phyloP scores from a whole-genome alignment of 345 rosid genomes.

The Lepidium africanum region DNA sequence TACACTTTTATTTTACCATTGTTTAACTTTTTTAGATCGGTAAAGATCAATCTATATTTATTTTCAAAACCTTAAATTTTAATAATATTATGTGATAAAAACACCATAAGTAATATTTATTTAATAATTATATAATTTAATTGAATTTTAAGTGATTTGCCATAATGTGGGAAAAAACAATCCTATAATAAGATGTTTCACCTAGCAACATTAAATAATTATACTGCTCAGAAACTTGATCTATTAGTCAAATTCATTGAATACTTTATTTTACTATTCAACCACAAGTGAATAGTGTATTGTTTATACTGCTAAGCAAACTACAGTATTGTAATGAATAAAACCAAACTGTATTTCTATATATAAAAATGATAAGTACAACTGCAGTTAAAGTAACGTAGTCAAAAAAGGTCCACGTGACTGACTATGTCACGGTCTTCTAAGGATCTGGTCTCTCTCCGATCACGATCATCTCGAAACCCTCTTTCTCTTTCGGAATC shows the following conservation, averaged over 20 bases:
- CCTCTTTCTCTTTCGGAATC: slow-evolving; percentile 9
- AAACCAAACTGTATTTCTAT: neutral
- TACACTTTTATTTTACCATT: too few species aligned
- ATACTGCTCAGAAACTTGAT: neutral
- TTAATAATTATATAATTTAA: neutral
- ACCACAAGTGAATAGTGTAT: neutral
- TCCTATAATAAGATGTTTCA: neutral
- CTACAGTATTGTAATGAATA: neutral
- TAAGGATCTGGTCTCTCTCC: slow-evolving; percentile 28
- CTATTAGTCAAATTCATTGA: neutral
- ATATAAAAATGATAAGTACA: slow-evolving; percentile 6
- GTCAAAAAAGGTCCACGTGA: slow-evolving; percentile 30
- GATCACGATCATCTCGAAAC: slow-evolving; percentile 7
- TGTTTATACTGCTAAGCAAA: slow-evolving; percentile 16
- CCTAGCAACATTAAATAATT: neutral
- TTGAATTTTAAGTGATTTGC: neutral
- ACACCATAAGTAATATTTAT: too few species aligned
- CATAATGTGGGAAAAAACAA: neutral
- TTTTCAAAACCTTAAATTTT: too few species aligned
- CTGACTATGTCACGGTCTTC: slow-evolving; percentile 30
- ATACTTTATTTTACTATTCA: neutral
- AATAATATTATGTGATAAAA: too few species aligned
- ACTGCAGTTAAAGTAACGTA: slow-evolving; percentile 15
- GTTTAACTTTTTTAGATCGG: too few species aligned
- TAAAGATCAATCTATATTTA: too few species aligned